These are phyloP conservation scores for Kazachstania psychrophila DNA, from an alignment of 805 yeast species.

Conservation along the genomic window DNA sequence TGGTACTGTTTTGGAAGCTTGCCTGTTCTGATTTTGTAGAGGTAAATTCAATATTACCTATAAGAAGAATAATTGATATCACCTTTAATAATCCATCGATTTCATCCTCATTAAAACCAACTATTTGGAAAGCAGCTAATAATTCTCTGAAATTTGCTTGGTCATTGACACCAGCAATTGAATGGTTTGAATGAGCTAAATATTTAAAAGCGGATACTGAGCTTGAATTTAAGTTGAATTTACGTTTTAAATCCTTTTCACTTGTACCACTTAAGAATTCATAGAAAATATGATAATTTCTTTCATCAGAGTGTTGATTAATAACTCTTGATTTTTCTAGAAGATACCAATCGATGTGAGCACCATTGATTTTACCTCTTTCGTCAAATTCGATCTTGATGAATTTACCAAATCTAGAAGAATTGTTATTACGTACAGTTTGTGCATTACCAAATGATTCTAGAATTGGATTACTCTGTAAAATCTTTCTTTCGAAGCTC, in stretches of 20 bases:
- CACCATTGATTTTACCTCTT: constrained; percentile 66
- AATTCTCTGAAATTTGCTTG: constrained; percentile 54
- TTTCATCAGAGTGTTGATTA: constrained; percentile 60
- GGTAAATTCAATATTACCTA: constrained; percentile 75
- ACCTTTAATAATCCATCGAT: constrained; percentile 50
- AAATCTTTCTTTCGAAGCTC: constrained; percentile 70
- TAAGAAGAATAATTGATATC: constrained; percentile 67
- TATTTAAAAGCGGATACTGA: constrained; percentile 33
- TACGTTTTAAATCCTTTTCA: constrained; percentile 29
- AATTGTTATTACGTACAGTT: constrained; percentile 85
- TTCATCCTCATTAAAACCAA: constrained; percentile 57
- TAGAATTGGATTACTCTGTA: constrained; percentile 89
- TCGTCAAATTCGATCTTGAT: constrained; percentile 70
- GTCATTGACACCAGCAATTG: constrained; percentile 73
- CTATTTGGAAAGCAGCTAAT: constrained; percentile 54
- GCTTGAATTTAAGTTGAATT: constrained; percentile 35
- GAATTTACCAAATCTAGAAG: constrained; percentile 95
- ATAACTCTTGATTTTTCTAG: constrained; percentile 91
- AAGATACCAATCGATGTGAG: constrained; percentile 89
- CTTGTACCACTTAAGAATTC: constrained; percentile 68
- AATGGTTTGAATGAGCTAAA: constrained; percentile 44
- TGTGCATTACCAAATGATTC: constrained; percentile 97
- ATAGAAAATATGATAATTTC: constrained; percentile 91
- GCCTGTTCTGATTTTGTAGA: constrained; percentile 73
- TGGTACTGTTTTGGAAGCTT: constrained; percentile 39